A percentile compares a stretch with the other conserved stretches of the same genome.
Evolutionary conservation across 2,329 filamentous ascomycete species (phyloP).

Genomic region (Fusarium burgessii): DNA sequence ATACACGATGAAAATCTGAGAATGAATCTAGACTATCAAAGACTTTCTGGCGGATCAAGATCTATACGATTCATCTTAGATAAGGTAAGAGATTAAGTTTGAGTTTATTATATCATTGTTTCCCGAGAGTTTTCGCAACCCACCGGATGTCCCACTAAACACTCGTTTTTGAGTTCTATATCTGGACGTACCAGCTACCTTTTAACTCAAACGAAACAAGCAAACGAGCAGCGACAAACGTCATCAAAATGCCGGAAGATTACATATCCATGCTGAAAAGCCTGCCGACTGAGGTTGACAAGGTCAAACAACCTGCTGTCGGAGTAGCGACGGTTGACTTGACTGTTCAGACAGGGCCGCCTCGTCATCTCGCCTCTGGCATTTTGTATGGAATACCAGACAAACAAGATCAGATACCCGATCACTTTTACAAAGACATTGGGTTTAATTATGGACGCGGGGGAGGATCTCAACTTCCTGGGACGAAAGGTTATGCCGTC

Average conservation of each 20-base stretch:
- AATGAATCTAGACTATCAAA: rapidly evolving
- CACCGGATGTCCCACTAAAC: neutral
- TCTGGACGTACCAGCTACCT: neutral
- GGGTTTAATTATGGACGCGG: constrained; percentile 28
- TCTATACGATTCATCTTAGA: rapidly evolving
- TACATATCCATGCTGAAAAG: constrained; percentile 14
- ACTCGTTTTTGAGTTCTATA: neutral
- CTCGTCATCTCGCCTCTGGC: constrained; percentile 28
- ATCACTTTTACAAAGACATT: constrained; percentile 20
- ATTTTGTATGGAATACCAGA: constrained; percentile 33
- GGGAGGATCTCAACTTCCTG: constrained; percentile 24
- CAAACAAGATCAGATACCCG: constrained; percentile 17
- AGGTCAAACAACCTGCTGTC: constrained; percentile 1
- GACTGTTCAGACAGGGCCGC: neutral
- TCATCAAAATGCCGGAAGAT: constrained; percentile 11
- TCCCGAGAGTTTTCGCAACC: neutral
- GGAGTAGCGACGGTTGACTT: constrained; percentile 17
- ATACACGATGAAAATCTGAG: neutral
- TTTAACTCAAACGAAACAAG: neutral
- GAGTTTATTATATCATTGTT: rapidly evolving
- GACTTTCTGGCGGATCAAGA: too few species aligned
- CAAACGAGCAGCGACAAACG: rapidly evolving
- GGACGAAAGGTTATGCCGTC: constrained; percentile 13
- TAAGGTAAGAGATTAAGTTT: too few species aligned
- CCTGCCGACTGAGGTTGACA: neutral